These are phyloP conservation scores for Arthrobotrys musiformis DNA, from an alignment of 2,329 filamentous ascomycete genomes.

Conservation along the genomic window DNA sequence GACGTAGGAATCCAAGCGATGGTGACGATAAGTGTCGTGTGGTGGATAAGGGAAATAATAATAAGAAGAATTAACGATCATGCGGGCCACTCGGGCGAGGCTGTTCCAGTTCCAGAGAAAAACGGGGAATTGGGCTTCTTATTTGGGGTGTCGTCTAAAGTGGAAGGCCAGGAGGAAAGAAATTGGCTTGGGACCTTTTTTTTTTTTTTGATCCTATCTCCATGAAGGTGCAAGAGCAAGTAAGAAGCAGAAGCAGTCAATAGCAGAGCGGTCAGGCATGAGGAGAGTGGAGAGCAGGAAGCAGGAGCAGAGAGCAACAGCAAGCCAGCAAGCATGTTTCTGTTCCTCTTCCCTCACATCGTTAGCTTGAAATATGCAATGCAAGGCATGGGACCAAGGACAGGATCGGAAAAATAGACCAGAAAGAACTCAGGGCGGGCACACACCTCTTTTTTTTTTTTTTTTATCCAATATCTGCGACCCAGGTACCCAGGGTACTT, in stretches of 20 bases:
- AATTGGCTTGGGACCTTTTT: slow-evolving; percentile 8
- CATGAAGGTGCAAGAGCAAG: slow-evolving; percentile 8
- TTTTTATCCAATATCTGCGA: slow-evolving; percentile 48
- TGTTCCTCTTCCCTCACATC: slow-evolving; percentile 54
- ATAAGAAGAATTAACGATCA: slow-evolving; percentile 44
- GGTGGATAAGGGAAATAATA: slow-evolving; percentile 54
- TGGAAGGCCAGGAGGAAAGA: slow-evolving; percentile 55
- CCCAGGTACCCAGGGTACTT: slow-evolving; percentile 4
- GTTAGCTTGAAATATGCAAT: slow-evolving; percentile 55
- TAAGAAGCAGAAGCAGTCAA: neutral
- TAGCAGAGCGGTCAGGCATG: slow-evolving; percentile 5
- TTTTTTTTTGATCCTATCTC: neutral
- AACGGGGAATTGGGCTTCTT: slow-evolving; percentile 55
- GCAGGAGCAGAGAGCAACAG: slow-evolving; percentile 24
- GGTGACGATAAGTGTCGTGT: slow-evolving; percentile 55
- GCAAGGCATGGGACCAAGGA: slow-evolving; percentile 41
- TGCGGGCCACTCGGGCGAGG: slow-evolving; percentile 51
- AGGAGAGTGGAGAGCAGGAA: neutral
- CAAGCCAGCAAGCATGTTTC: slow-evolving; percentile 47
- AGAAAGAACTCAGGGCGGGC: slow-evolving; percentile 48
- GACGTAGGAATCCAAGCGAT: slow-evolving; percentile 28
- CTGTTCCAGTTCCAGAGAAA: slow-evolving; percentile 51
- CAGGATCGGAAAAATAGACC: slow-evolving; percentile 52
- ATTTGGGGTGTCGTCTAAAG: slow-evolving; percentile 53
- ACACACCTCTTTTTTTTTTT: slow-evolving; percentile 25